Base-by-base conservation (phyloP, 2,329 filamentous ascomycete genomes). In the Claviceps sp. region DNA sequence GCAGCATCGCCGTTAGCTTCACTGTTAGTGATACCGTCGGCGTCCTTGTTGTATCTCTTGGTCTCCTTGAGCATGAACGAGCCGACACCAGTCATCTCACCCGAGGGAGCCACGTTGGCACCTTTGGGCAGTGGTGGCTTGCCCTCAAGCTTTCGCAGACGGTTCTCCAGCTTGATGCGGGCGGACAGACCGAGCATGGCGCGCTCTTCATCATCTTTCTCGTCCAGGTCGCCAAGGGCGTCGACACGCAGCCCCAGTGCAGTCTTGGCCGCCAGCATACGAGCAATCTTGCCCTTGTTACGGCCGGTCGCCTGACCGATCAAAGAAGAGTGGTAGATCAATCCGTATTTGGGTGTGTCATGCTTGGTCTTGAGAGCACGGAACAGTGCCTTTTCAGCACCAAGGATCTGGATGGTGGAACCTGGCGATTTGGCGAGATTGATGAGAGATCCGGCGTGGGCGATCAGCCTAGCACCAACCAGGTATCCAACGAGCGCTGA, bases 281-380 rank as follows among this genome's bases (percentile, higher is more conserved):
- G 88, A 43, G 93, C 93, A 64, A 98, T 95, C 78, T 98, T 98
- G 62, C 93, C 93, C 83, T 98, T 98, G 77, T 97, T 97, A 76
- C 88, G 91, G 63, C 93, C 93, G 20, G 88, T 95, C 34, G 93
- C 93, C 73, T 98, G 93, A 45, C 93, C 94, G 58, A 98, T 94
- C 45, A 98, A 80, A 29, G 88, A 93, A 47, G 87, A 86, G 70
- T 95, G 86, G 73, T 93, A 94, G 67, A 94, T 88, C 58, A 95
- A 78, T 78, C 93, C 93, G 64, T 97, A 98, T 72, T 97, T 98
- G 65, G 93, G 93, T 40, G 93, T 98, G 65, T 96, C 89, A 70
- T 97, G 91, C 79, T 98, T 97, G 48, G 93, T 98, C 81, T 98
- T 98, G 57, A 98, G 78, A 20, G 93, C 93, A 64, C 93, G 84